Evolutionary conservation across 768 basidiomycete genomes (phyloP).

Genomic region (Boletus barrowsii): DNA sequence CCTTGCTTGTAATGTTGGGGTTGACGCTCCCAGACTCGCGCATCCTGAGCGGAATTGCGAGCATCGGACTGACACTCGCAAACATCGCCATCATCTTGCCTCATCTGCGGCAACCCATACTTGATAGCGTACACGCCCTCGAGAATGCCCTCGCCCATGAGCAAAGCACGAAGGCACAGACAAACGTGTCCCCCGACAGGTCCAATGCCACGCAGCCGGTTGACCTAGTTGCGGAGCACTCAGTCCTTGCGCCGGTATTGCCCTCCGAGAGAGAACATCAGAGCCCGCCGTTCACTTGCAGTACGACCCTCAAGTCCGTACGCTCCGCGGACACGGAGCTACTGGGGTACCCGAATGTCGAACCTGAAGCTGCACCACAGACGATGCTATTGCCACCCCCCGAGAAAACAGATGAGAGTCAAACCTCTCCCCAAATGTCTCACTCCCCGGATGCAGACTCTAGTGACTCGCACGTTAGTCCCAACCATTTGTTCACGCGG

Average conservation of each 20-base stretch:
- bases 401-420: not conserved
- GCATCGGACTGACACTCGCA: conserved; percentile 25
- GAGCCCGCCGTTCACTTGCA: not conserved
- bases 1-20: conserved; percentile 21
- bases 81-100: conserved; percentile 25
- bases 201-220: not conserved
- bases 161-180: not conserved
- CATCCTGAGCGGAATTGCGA: conserved; percentile 22
- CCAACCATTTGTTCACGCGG: not conserved
- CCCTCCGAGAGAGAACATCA: not conserved
- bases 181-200: not conserved
- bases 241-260: not conserved
- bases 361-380: not conserved
- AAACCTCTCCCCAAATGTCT: not conserved
- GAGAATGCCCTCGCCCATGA: not conserved
- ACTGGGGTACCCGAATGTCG: not conserved
- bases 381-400: not conserved
- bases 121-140: conserved; percentile 7
- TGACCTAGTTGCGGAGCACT: not conserved
- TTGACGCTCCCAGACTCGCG: conserved; percentile 27
- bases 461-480: not conserved
- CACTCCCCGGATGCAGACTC: not conserved
- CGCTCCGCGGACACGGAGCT: not conserved
- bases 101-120: conserved; percentile 20
- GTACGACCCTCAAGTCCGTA: not conserved